Conservation (phyloP, 768 basidiomycete species). For the Sarcomyxa edulis region DNA sequence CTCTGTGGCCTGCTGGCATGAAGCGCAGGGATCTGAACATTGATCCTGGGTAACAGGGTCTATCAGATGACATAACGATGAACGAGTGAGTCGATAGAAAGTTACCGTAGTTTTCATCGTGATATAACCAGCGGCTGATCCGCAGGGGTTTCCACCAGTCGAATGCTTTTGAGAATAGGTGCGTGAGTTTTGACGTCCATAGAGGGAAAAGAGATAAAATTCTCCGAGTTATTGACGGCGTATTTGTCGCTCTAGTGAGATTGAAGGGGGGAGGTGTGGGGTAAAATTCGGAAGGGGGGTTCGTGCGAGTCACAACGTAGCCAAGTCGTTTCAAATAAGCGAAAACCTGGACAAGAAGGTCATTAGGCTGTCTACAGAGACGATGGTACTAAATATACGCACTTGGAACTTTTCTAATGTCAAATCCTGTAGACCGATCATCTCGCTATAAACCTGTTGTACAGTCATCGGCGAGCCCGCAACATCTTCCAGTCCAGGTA, state of each 20-base stretch:
- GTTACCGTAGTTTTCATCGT: constrained; percentile 50
- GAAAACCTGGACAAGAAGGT: constrained; percentile 60
- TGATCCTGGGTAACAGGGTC: constrained; percentile 37
- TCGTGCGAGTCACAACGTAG: constrained; percentile 79
- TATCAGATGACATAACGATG: neutral
- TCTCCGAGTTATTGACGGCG: constrained; percentile 25
- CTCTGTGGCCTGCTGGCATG: constrained; percentile 58
- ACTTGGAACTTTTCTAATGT: constrained; percentile 90
- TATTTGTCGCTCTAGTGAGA: constrained; percentile 9
- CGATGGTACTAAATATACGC: constrained; percentile 9
- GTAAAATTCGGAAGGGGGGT: constrained; percentile 36
- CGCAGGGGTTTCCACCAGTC: constrained; percentile 68
- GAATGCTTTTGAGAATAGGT: constrained; percentile 27
- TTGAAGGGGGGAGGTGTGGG: constrained; percentile 36
- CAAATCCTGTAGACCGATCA: constrained; percentile 75
- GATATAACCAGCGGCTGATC: constrained; percentile 40
- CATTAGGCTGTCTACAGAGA: constrained; percentile 5
- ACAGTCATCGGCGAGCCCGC: constrained; percentile 80
- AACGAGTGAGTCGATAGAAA: constrained; percentile 1
- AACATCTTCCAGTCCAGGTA: constrained; percentile 30
- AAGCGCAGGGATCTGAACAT: constrained; percentile 69
- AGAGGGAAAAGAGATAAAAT: constrained; percentile 27
- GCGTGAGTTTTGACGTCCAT: constrained; percentile 24
- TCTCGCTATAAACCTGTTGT: constrained; percentile 83
- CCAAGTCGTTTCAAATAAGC: constrained; percentile 90